phyloP scores from a whole-genome alignment of 768 basidiomycete species.

The Dentipellis fragilis region DNA sequence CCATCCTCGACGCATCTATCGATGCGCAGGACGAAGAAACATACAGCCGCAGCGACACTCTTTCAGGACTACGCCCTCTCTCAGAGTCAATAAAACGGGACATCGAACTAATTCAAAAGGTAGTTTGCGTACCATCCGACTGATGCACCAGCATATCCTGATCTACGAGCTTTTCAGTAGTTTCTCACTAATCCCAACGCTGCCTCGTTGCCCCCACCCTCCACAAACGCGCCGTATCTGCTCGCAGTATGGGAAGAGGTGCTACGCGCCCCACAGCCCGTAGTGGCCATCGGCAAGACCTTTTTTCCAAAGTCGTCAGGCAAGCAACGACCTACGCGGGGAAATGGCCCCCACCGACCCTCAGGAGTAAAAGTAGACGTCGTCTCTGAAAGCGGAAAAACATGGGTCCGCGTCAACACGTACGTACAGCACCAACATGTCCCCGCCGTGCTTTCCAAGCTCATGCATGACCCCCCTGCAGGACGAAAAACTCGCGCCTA shows the following conservation, averaged over 20 bases:
- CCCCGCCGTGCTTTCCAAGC: conserved; percentile 1
- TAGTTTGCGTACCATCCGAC: conserved; percentile 13
- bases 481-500: conserved; percentile 69
- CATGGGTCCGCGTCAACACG: conserved; percentile 88
- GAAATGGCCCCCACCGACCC: conserved; percentile 6
- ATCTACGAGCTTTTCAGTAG: conserved; percentile 34
- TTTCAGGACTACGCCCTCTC: conserved; percentile 32
- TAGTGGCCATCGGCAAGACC: conserved; percentile 49
- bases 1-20: conserved; percentile 27
- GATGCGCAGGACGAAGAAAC: conserved; percentile 11
- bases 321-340: conserved; percentile 8
- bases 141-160: background rate
- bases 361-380: conserved; percentile 65
- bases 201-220: conserved; percentile 37
- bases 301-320: conserved; percentile 24
- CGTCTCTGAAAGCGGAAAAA: conserved; percentile 60
- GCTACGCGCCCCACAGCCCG: conserved; percentile 43
- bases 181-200: conserved; percentile 42
- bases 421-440: conserved; percentile 30
- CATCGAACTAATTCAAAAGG: conserved; percentile 31
- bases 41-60: conserved; percentile 10
- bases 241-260: conserved; percentile 80
- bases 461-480: conserved; percentile 18
- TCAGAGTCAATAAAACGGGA: conserved; percentile 35
- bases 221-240: conserved; percentile 75